These are phyloP conservation scores for Clausena lansium DNA, from an alignment of 345 rosid species.

Conservation along the genomic window DNA sequence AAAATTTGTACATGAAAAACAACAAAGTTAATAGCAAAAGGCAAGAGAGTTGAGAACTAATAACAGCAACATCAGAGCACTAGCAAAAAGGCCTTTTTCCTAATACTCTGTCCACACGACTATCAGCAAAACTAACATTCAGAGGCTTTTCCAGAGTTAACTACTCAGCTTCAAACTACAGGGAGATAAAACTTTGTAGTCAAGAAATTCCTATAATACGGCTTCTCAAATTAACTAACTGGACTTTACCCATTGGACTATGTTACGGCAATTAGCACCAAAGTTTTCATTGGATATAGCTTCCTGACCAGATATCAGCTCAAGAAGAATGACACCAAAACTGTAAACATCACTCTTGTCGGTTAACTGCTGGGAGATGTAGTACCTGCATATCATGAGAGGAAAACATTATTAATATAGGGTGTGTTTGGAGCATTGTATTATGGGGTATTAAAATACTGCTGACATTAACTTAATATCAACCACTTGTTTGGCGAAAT, in stretches of 20 bases:
- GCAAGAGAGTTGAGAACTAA: neutral
- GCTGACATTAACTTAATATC: too few species aligned
- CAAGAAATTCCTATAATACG: neutral
- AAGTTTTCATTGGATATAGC: conserved; percentile 93
- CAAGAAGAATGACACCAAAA: conserved; percentile 96
- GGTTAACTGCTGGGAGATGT: conserved; percentile 94
- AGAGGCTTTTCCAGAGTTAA: neutral
- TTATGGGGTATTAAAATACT: too few species aligned
- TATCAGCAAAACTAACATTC: neutral
- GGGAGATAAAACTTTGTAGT: neutral
- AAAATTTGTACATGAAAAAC: neutral
- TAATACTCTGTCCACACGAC: neutral
- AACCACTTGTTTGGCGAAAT: too few species aligned
- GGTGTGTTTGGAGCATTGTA: too few species aligned
- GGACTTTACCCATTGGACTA: conserved; percentile 92
- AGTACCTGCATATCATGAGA: conserved; percentile 57
- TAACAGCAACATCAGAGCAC: neutral
- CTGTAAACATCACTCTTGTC: conserved; percentile 98
- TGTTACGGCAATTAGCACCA: conserved; percentile 88
- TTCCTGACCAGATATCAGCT: conserved; percentile 93
- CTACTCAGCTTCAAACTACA: neutral
- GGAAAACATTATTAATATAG: neutral
- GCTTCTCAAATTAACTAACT: neutral
- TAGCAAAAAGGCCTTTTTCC: neutral
- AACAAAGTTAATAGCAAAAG: neutral